Percentiles rank a stretch among this genome's conserved stretches.
Conservation (phyloP, 2,329 filamentous ascomycete species). For the Fusarium piperis region DNA sequence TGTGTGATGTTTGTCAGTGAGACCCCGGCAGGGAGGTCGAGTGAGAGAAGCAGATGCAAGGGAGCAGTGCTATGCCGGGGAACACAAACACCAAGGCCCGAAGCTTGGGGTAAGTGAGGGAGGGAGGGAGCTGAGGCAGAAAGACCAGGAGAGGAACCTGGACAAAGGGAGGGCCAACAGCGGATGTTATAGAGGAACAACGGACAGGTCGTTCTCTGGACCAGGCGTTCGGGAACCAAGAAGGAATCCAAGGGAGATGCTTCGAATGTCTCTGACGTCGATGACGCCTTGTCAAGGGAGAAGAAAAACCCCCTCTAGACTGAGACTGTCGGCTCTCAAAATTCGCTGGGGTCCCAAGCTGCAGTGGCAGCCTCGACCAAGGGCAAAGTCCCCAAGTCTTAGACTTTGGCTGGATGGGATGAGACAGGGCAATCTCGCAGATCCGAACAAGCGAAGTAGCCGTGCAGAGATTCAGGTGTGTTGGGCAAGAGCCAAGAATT, state of each 20-base stretch:
- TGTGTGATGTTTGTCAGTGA: constrained; percentile 26
- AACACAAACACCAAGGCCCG: constrained; percentile 19
- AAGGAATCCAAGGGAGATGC: constrained; percentile 25
- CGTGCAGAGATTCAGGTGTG: constrained; percentile 2
- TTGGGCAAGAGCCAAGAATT: constrained; percentile 28
- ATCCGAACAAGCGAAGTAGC: constrained; percentile 11
- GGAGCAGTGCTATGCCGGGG: constrained; percentile 26
- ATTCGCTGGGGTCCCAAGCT: constrained; percentile 6
- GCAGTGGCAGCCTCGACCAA: constrained; percentile 11
- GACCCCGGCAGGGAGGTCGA: constrained; percentile 20
- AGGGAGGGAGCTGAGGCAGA: background rate
- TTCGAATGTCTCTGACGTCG: constrained; percentile 3
- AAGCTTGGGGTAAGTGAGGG: constrained; percentile 17
- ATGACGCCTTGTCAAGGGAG: constrained; percentile 28
- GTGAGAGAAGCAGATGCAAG: constrained; percentile 28
- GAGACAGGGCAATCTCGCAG: constrained; percentile 34
- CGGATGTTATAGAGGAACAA: constrained; percentile 24
- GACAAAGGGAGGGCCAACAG: constrained; percentile 8
- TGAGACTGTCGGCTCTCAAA: constrained; percentile 25
- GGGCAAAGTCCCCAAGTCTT: constrained; percentile 21
- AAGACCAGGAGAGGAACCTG: constrained; percentile 4
- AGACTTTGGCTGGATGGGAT: constrained; percentile 15
- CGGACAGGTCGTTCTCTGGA: background rate
- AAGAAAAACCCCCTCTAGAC: constrained; percentile 8
- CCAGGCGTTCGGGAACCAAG: constrained; percentile 7